Evolutionary conservation across 441 rosid genomes (phyloP), one percentile per base, ranked within the genome.

Genomic region (Adansonia rubrostipa): DNA sequence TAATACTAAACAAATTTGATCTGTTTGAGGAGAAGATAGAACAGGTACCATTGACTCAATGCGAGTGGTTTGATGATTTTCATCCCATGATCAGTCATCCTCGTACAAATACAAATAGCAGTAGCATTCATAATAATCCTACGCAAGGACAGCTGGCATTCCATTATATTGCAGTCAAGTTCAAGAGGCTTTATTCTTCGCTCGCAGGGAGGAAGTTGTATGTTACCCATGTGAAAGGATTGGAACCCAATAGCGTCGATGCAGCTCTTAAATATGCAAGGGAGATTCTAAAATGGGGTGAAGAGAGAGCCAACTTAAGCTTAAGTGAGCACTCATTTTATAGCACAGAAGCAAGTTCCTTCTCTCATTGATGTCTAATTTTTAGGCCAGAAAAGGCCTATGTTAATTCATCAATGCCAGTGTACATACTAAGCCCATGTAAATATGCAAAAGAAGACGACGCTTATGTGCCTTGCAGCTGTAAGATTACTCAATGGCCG

Each of bases 221-320:
- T 66, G 97, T 91, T n/a, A 83, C 96, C 22, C 54, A 68, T 9
- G 93, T 89, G 40, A 92, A 92, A 85, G 97, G 93, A 15, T 84
- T 94, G 75, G 97, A 96, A 54, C 93, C 91, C 1, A 78, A 54
- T 20, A 91, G 90, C 1, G 96, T 96, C 0, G 98, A 96, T 74
- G 78, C 81, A 0, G 84, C 89, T 36, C 93, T 96, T 40, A 94
- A 91, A 82, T 90, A 83, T 10, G 94, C 97, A 9, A 89, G 90
- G 91, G 99, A 96, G 92, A 90, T 96, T 69, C 78, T 96, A 83
- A 96, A 92, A 86, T 96, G 99, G 99, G 92, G 89, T 0, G 98
- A 96, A 75, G 97, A 51, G 82, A 90, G 91, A 82, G 80, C 83
- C 14, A 85, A 88, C 86, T 88, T 90, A 85, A 89, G 95, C 87